Base-by-base conservation (phyloP, 2,329 filamentous ascomycete species). In the Penicillium sp. region DNA sequence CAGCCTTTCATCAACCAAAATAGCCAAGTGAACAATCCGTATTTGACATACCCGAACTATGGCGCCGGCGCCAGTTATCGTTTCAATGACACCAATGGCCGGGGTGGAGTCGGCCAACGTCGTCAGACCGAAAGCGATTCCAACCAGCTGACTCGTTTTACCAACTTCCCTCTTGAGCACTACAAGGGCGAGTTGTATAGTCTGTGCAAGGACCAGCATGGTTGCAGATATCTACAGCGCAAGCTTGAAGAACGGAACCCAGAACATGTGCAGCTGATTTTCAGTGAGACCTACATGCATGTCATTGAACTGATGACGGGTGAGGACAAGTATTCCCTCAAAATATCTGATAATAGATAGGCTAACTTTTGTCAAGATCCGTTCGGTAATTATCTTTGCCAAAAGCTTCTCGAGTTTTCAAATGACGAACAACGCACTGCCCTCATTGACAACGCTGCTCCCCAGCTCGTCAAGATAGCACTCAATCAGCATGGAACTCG, bases 371-470 rank as follows among this genome's bases (percentile, higher is more conserved):
- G 2, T 21, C 37, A 54, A 81, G 93, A 99, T 76, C 93, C 94
- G 9, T 99, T 99, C 74, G 94, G 94, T 73, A 99, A 99, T 81
- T 99, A 99, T 76, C 87, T 99, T 63, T 97, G 93, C 81, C 94
- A 99, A 81, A 99, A 97, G 83, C 81, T 99, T 59, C 84, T 99
- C 28, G 94, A 99, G 77, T 96, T 88, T 74, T 93, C 91, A 77
- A 95, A 91, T 71, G 90, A 97, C 69, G 91, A 96, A 48, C 93
- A 99, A 79, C 91, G 94, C 62, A 97, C 93, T 50, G 86, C 87
- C 39, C 84, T 99, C 59, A 95, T 99, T 66, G 87, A 92, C 74
- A 96, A 96, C 66, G 92, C 94, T 36, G 86, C 91, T 16, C 83
- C 87, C 49, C 87, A 93, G 60, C 90, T 99, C 81, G 91, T 96